phyloP scores from a whole-genome alignment of 1,284 basidiomycete genomes.

The Singerocomus rubriflavus region DNA sequence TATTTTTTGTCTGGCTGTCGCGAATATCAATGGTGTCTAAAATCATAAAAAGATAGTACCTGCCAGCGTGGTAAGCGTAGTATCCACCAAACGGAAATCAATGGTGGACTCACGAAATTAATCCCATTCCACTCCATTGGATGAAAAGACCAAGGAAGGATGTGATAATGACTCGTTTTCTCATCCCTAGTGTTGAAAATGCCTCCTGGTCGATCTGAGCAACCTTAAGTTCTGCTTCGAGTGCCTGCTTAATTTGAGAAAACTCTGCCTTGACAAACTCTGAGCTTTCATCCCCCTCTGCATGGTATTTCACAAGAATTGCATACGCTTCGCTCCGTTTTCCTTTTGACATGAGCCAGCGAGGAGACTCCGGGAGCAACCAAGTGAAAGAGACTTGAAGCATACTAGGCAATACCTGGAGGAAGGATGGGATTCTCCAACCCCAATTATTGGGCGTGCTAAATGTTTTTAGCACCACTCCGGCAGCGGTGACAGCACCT shows the following conservation, averaged over 20 bases:
- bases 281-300: too few relatives aligned
- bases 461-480: slow-evolving; percentile 25
- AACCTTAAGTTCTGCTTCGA: slow-evolving; percentile 1
- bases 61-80: slow-evolving; percentile 1
- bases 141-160: slow-evolving; percentile 42
- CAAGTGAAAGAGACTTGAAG: neutral
- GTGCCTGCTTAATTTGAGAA: slow-evolving; percentile 49
- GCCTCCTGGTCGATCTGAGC: neutral
- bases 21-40: slow-evolving; percentile 1
- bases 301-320: too few relatives aligned
- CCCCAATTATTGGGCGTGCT: slow-evolving; percentile 46
- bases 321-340: slow-evolving; percentile 38
- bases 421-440: slow-evolving; percentile 20
- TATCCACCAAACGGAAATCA: neutral
- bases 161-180: neutral
- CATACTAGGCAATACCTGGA: slow-evolving; percentile 42
- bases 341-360: slow-evolving; percentile 57
- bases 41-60: neutral
- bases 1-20: slow-evolving; percentile 21
- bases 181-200: neutral
- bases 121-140: slow-evolving; percentile 36
- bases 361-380: slow-evolving; percentile 53
- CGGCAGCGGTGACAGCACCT: slow-evolving; percentile 15
- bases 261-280: too few relatives aligned
- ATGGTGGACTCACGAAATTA: slow-evolving; percentile 10